Conservation (phyloP, 768 basidiomycete genomes). For the Phlegmacium glaucopus region DNA sequence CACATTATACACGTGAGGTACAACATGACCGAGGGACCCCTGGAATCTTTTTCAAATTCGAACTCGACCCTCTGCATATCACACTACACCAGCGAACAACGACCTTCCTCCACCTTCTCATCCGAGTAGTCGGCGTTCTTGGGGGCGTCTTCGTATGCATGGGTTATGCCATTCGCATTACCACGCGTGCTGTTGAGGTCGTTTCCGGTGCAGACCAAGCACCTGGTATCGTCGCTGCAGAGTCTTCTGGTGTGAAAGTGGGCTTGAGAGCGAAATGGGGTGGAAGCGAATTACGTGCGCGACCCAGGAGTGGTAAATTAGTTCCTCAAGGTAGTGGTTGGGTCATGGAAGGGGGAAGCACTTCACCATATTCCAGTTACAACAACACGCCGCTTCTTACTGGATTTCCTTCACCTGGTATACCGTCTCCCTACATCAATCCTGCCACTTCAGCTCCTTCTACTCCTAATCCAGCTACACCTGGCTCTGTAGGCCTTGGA, state of each 20-base stretch:
- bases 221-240: conserved; percentile 57
- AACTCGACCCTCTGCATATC: conserved; percentile 86
- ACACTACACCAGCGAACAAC: conserved; percentile 89
- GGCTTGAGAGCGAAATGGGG: conserved; percentile 65
- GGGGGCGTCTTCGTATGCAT: conserved; percentile 89
- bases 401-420: conserved; percentile 20
- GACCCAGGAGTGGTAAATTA: conserved; percentile 42
- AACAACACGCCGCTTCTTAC: conserved; percentile 29
- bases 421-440: conserved; percentile 28
- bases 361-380: conserved; percentile 34
- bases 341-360: conserved; percentile 46
- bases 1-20: conserved; percentile 80
- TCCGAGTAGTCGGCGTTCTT: conserved; percentile 87
- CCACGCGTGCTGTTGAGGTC: conserved; percentile 61
- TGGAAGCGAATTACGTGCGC: conserved; percentile 59
- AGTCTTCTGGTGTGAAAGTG: conserved; percentile 53
- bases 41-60: conserved; percentile 98
- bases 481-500: conserved; percentile 1
- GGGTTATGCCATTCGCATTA: conserved; percentile 69
- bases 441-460: conserved; percentile 14
- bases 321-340: conserved; percentile 58
- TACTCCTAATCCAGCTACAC: conserved; percentile 1
- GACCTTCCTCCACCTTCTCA: conserved; percentile 73
- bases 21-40: conserved; percentile 78
- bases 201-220: conserved; percentile 52